Evolutionary conservation across 805 yeast genomes (phyloP).

Genomic region (Kodamaea hsintzibuensis): DNA sequence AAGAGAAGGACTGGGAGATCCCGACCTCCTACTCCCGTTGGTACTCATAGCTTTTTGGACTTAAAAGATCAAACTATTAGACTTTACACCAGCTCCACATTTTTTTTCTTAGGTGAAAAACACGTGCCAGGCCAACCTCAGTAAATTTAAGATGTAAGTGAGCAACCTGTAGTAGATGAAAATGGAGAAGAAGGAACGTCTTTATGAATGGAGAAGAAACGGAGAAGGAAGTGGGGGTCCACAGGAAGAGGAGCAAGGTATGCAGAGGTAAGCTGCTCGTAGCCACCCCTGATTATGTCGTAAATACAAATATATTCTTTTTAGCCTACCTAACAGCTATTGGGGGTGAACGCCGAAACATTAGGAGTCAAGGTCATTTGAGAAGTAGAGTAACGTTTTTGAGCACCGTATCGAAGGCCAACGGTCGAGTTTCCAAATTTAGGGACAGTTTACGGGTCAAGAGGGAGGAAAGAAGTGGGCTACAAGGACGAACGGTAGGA

Average conservation of each 20-base stretch:
- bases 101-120: not conserved
- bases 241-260: not conserved
- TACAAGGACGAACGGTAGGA: not conserved
- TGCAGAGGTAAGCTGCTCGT: not conserved
- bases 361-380: not conserved
- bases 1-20: not conserved
- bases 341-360: not conserved
- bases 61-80: no score
- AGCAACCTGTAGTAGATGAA: not conserved
- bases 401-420: conserved; percentile 1
- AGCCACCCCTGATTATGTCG: not conserved
- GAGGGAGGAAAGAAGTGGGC: not conserved
- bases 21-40: conserved; percentile 3
- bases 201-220: not conserved
- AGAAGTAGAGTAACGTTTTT: not conserved
- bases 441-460: not conserved
- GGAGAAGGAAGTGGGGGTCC: not conserved
- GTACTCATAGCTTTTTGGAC: not conserved
- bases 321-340: not conserved
- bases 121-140: no score
- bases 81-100: not conserved
- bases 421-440: not conserved
- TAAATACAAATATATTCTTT: not conserved
- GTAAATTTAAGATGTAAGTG: no score
- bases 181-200: not conserved